Evolutionary conservation across 768 basidiomycete species (phyloP), one percentile per base, ranked within the genome.

Genomic region (Kondoa malvinella): DNA sequence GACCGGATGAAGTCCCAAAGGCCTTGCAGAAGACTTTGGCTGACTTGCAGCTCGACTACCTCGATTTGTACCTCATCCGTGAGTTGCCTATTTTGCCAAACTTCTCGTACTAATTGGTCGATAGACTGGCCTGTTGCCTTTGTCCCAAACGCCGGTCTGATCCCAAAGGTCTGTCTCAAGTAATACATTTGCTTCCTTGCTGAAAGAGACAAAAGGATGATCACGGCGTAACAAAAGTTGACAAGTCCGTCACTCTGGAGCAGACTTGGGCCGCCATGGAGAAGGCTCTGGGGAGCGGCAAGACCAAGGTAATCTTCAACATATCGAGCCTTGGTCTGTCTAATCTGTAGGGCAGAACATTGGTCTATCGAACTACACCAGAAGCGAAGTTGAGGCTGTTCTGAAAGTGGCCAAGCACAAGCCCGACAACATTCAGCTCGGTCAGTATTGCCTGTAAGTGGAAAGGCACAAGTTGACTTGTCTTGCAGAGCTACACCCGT

Each of bases 221-320:
- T 8, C 31, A 56, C 31, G 68, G 68, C 29, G 68, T 67, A 4
- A 57, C 68, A 17, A 16, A 27, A 14, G 21, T 34, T 17, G 68
- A 69, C 30, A 69, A 57, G 2, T 66, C 66, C 32, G 65, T 65
- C 17, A 67, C 67, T 25, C 33, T 68, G 14, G 57, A 56, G 4
- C 29, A 69, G 17, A 69, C 68, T 21, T 89, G 91, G 84, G 87
- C 86, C 75, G 82, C 81, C 25, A 76, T 76, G 60, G 78, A 77
- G 59, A 76, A 76, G 67, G 77, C 87, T 77, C 75, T 84, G 25
- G 82, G 86, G 40, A 88, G 89, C 76, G 79, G 88, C 73, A 85
- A 82, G 72, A 86, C 87, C 63, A 82, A 82, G 40, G 40, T 50
- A 50, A 21, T 50, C 8, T 21, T 8, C 40, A 8, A 50, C 21